Evolutionary conservation across 1,284 basidiomycete genomes (phyloP).

Genomic region (Gymnopus androsaceus): DNA sequence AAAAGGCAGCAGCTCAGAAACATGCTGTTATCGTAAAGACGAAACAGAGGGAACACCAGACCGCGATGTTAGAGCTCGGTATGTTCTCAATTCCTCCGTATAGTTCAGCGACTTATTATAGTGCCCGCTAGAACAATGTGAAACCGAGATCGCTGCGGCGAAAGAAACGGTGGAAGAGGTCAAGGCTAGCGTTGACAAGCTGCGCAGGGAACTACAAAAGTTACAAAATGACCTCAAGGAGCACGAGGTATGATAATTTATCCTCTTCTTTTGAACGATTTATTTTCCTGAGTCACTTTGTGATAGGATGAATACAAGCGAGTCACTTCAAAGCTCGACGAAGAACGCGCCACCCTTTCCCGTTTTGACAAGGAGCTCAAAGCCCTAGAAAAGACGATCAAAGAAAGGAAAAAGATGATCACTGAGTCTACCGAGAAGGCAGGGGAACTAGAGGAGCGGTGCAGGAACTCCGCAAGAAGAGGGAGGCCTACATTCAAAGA

Average conservation of each 20-base stretch:
- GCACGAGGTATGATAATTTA: no score
- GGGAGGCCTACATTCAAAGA: constrained; percentile 42
- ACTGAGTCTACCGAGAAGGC: constrained; percentile 72
- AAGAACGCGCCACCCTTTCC: constrained; percentile 84
- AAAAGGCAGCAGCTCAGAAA: constrained; percentile 82
- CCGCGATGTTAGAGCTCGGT: constrained; percentile 86
- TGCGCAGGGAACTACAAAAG: constrained; percentile 66
- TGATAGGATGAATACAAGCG: constrained; percentile 55
- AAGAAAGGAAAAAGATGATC: constrained; percentile 78
- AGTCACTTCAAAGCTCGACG: constrained; percentile 74
- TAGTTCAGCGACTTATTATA: constrained; percentile 2
- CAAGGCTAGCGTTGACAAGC: constrained; percentile 55
- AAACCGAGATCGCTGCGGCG: constrained; percentile 72
- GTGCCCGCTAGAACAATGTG: constrained; percentile 76
- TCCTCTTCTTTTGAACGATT: no score
- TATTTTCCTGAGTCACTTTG: constrained; percentile 13
- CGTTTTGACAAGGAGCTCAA: constrained; percentile 89
- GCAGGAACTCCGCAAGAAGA: constrained; percentile 55
- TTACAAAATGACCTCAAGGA: constrained; percentile 51
- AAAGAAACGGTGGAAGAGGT: constrained; percentile 65
- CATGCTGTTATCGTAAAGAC: constrained; percentile 82
- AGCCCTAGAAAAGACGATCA: constrained; percentile 80
- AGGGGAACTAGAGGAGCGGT: constrained; percentile 58
- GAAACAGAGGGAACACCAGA: constrained; percentile 88
- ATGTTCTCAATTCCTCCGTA: constrained; percentile 24